phyloP scores from a whole-genome alignment of 2,329 filamentous ascomycete species.

The Waltergamsia citrina region DNA sequence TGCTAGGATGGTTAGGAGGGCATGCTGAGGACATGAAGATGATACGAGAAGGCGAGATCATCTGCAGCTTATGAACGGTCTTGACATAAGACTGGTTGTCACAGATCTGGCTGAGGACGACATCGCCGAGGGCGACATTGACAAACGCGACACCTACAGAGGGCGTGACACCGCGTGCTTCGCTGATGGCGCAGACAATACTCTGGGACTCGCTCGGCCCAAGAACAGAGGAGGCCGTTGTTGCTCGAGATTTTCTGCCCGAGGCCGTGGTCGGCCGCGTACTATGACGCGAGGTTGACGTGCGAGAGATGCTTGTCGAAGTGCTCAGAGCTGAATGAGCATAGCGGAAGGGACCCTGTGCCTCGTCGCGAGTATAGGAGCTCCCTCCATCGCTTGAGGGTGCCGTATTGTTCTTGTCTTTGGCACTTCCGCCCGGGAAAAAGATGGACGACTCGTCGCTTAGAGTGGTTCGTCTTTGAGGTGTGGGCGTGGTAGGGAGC shows the following conservation, averaged over 20 bases:
- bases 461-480: too few species aligned
- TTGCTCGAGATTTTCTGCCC: conserved; percentile 32
- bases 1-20: conserved; percentile 57
- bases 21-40: conserved; percentile 66
- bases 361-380: too few species aligned
- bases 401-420: too few species aligned
- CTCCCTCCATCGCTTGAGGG: too few species aligned
- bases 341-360: too few species aligned
- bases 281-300: conserved; percentile 10
- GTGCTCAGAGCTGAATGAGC: conserved; percentile 1
- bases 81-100: conserved; percentile 88
- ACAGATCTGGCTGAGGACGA: conserved; percentile 79
- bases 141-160: conserved; percentile 80
- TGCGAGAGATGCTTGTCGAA: not conserved
- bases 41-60: conserved; percentile 72
- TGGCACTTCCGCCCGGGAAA: too few species aligned
- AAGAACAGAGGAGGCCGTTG: conserved; percentile 24
- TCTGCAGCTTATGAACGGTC: conserved; percentile 76
- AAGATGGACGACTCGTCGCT: too few species aligned
- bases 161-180: conserved; percentile 79
- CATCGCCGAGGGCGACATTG: conserved; percentile 78
- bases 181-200: conserved; percentile 80
- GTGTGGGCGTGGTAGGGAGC: too few species aligned
- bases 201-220: conserved; percentile 49
- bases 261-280: conserved; percentile 28